Percentiles rank a stretch among this genome's conserved stretches.
phyloP scores from a whole-genome alignment of 2,329 filamentous ascomycete species.

The Dothideomycetidae sp. region DNA sequence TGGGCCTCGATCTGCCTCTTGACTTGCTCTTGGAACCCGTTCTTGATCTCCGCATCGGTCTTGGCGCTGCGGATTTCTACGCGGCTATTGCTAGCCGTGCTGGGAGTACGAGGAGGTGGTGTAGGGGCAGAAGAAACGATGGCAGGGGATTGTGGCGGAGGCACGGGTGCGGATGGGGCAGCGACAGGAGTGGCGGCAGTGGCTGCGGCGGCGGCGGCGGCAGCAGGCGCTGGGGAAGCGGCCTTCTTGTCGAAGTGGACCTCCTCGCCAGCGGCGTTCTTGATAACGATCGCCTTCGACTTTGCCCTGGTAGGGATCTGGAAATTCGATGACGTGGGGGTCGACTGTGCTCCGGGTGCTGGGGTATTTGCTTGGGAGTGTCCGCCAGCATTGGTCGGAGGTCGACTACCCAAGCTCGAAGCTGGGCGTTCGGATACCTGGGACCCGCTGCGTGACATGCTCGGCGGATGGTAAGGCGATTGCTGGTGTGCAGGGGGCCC shows the following conservation, averaged over 20 bases:
- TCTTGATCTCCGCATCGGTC: slow-evolving; percentile 52
- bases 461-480: slow-evolving; percentile 44
- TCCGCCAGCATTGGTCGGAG: slow-evolving; percentile 21
- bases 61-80: slow-evolving; percentile 58
- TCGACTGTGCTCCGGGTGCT: slow-evolving; percentile 34
- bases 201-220: slow-evolving; percentile 26
- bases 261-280: slow-evolving; percentile 64
- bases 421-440: slow-evolving; percentile 54
- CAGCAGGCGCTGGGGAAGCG: slow-evolving; percentile 26
- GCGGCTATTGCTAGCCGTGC: slow-evolving; percentile 49
- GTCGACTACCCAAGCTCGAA: slow-evolving; percentile 44
- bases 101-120: slow-evolving; percentile 57
- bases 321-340: slow-evolving; percentile 41
- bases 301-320: slow-evolving; percentile 48
- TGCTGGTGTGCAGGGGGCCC: slow-evolving; percentile 36
- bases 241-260: slow-evolving; percentile 46
- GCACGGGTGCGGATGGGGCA: slow-evolving; percentile 35
- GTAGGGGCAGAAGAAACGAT: slow-evolving; percentile 63
- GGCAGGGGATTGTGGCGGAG: slow-evolving; percentile 44
- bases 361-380: slow-evolving; percentile 13
- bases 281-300: slow-evolving; percentile 69
- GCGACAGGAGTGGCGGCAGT: slow-evolving; percentile 42
- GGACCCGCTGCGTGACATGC: slow-evolving; percentile 72
- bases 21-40: slow-evolving; percentile 54
- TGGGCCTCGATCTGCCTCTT: slow-evolving; percentile 31